These are phyloP conservation scores for Diplosphaera chodatii DNA, from an alignment of 139 green algal genomes.

Conservation along the genomic window DNA sequence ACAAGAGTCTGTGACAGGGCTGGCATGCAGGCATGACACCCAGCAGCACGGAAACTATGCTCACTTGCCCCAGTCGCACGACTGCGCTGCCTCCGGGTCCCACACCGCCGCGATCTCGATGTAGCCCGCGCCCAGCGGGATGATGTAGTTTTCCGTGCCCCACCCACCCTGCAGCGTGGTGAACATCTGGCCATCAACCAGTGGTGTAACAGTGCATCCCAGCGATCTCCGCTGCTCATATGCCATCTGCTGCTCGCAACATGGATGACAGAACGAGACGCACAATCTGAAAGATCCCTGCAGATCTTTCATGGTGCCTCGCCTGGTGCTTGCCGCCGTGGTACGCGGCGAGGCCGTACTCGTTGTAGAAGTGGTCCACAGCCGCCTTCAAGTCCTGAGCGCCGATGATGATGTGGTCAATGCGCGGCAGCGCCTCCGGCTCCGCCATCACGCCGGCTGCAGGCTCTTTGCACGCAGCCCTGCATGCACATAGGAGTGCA, in stretches of 20 bases:
- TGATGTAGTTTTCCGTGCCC: slow-evolving; percentile 17
- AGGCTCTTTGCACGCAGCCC: too few species aligned
- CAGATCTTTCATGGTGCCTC: too few species aligned
- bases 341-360: slow-evolving; percentile 6
- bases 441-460: neutral
- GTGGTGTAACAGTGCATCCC: too few species aligned
- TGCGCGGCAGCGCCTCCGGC: slow-evolving; percentile 1
- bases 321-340: slow-evolving; percentile 8
- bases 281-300: too few species aligned
- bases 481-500: too few species aligned
- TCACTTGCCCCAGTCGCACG: slow-evolving; percentile 15
- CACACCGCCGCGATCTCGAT: slow-evolving; percentile 13
- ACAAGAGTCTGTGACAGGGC: too few species aligned
- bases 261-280: too few species aligned
- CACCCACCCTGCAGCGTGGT: slow-evolving; percentile 7
- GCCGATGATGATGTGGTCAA: slow-evolving; percentile 19
- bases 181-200: too few species aligned
- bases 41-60: too few species aligned
- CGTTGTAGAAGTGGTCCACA: slow-evolving; percentile 7
- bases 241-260: too few species aligned
- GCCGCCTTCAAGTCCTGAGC: slow-evolving; percentile 7
- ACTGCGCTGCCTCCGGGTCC: slow-evolving; percentile 2
- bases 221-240: too few species aligned
- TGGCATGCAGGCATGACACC: too few species aligned
- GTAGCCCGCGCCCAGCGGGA: slow-evolving; percentile 10